Conservation (phyloP, 2,329 filamentous ascomycete species). For the Leptosphaerulina australis region DNA sequence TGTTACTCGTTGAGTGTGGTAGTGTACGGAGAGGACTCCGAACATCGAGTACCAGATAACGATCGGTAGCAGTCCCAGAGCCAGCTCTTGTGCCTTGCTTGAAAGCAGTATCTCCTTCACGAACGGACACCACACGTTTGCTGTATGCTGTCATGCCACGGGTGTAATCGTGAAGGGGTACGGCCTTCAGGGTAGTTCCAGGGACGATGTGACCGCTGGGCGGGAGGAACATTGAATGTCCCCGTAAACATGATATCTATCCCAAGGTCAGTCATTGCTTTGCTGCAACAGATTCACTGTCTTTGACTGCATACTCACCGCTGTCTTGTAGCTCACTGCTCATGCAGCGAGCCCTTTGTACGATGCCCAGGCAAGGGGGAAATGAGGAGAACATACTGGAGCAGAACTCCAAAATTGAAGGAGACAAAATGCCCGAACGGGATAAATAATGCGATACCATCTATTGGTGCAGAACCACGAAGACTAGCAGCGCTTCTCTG, state of each 20-base stretch:
- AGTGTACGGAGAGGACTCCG: not conserved
- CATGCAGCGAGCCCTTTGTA: conserved; percentile 5
- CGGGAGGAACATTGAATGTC: not conserved
- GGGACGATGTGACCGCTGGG: too few species aligned
- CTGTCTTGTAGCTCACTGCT: conserved; percentile 9
- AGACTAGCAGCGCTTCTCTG: too few species aligned
- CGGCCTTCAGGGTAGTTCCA: too few species aligned
- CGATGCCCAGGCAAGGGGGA: conserved; percentile 3
- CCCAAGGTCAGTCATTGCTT: not conserved
- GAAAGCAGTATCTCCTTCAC: too few species aligned
- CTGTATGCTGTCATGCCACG: not conserved
- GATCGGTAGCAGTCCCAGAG: not conserved
- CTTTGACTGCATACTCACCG: not conserved
- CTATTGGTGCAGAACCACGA: not conserved
- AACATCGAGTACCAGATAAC: not conserved
- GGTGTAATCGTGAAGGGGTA: not conserved
- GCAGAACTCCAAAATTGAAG: not conserved
- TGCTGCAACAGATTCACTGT: too few species aligned
- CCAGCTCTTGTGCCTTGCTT: not conserved
- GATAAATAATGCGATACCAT: not conserved
- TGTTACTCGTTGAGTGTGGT: not conserved
- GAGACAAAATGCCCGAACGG: not conserved
- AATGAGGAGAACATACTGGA: not conserved
- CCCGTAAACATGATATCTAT: not conserved
- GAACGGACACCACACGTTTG: too few species aligned